Conservation (phyloP, 2,329 filamentous ascomycete genomes). For the Metarhizium humberi region DNA sequence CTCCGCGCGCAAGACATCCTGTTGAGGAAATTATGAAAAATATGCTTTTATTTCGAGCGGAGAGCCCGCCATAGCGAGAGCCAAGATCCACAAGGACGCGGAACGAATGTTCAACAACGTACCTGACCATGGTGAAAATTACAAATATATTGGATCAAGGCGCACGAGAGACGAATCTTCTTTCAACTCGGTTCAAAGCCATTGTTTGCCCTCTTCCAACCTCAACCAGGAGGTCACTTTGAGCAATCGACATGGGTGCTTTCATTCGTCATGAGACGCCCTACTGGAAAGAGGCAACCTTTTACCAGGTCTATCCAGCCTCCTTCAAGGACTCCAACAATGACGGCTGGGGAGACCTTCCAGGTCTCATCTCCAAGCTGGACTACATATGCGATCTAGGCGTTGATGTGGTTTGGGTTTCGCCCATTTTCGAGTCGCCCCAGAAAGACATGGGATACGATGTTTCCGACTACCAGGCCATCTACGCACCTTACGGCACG, state of each 20-base stretch:
- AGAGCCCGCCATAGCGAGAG: no score
- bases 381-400: constrained; percentile 56
- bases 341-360: constrained; percentile 58
- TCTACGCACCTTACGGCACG: constrained; percentile 47
- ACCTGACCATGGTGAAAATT: no score
- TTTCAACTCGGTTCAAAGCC: neutral
- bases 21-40: no score
- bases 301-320: constrained; percentile 48
- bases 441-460: constrained; percentile 59
- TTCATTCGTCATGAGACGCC: constrained; percentile 14
- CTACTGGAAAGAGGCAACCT: constrained; percentile 37
- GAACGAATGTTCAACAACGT: no score
- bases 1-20: no score
- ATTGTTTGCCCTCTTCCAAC: neutral
- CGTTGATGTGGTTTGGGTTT: constrained; percentile 52
- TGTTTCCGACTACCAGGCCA: constrained; percentile 45
- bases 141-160: neutral
- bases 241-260: neutral
- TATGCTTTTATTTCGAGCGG: no score
- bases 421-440: constrained; percentile 27
- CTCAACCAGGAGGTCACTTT: neutral
- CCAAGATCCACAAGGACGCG: no score
- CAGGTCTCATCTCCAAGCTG: constrained; percentile 53
- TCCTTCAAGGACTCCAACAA: constrained; percentile 48
- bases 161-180: neutral